These are phyloP conservation scores for Colletotrichum sansevieriae DNA, from an alignment of 2,329 filamentous ascomycete genomes.

Conservation along the genomic window DNA sequence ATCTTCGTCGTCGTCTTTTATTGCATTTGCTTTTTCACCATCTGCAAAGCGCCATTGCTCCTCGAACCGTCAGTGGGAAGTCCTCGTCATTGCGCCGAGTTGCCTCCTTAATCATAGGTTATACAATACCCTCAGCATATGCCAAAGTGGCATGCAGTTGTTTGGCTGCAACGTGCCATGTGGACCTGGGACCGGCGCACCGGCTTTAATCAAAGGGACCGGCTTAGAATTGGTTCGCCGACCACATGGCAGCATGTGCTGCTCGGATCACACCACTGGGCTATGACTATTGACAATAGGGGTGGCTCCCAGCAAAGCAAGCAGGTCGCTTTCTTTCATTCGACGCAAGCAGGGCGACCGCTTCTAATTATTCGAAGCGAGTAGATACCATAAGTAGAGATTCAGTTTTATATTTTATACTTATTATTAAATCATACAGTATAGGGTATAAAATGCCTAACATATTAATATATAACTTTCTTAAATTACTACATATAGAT, in stretches of 20 bases:
- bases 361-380: too few species aligned
- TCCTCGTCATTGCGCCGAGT: background rate
- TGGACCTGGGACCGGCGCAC: slow-evolving; percentile 3
- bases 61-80: too few species aligned
- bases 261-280: slow-evolving; percentile 13
- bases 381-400: too few species aligned
- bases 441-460: too few species aligned
- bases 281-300: slow-evolving; percentile 25
- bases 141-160: slow-evolving; percentile 1
- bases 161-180: slow-evolving; percentile 4
- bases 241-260: slow-evolving; percentile 31
- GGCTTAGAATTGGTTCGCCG: slow-evolving; percentile 9
- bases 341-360: too few species aligned
- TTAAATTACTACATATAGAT: too few species aligned
- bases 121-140: slow-evolving; percentile 8
- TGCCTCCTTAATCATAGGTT: background rate
- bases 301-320: too few species aligned
- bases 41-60: background rate
- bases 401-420: too few species aligned
- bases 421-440: too few species aligned
- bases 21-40: slow-evolving; percentile 4
- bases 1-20: background rate
- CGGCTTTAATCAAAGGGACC: slow-evolving; percentile 13
- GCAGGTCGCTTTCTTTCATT: too few species aligned
- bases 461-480: too few species aligned